Percentiles rank a stretch among this genome's conserved stretches.
phyloP scores from a whole-genome alignment of 768 basidiomycete species.

The Omphalotus guepiniiformis region DNA sequence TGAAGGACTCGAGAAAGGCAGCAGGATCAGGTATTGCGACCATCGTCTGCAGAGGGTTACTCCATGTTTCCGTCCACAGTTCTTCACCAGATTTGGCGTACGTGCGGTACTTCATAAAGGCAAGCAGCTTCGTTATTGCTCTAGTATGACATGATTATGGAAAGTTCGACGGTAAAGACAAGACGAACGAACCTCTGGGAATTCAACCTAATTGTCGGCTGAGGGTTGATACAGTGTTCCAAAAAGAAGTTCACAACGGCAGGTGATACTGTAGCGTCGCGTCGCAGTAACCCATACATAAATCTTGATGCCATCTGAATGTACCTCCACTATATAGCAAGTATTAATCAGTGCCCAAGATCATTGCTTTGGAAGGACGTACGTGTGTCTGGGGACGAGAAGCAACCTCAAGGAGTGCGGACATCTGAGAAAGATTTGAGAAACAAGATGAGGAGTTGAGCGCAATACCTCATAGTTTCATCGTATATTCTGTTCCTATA shows the following conservation, averaged over 20 bases:
- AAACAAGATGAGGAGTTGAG: neutral
- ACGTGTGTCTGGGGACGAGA: slow-evolving; percentile 67
- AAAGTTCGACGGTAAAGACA: neutral
- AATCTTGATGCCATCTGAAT: slow-evolving; percentile 66
- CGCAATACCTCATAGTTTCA: slow-evolving; percentile 39
- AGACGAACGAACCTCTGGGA: slow-evolving; percentile 52
- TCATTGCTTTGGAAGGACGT: slow-evolving; percentile 25
- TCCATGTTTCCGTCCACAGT: slow-evolving; percentile 73
- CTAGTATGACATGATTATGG: slow-evolving; percentile 28
- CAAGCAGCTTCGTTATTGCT: slow-evolving; percentile 61
- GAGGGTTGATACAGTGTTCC: slow-evolving; percentile 62
- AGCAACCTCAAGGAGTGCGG: slow-evolving; percentile 58
- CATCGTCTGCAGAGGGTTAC: slow-evolving; percentile 50
- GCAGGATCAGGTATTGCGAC: slow-evolving; percentile 44
- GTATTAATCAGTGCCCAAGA: slow-evolving; percentile 7
- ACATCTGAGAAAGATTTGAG: slow-evolving; percentile 37
- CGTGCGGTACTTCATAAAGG: slow-evolving; percentile 72
- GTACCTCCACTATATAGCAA: slow-evolving; percentile 72
- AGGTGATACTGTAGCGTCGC: slow-evolving; percentile 52
- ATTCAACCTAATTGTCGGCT: slow-evolving; percentile 59
- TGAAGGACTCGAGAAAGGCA: slow-evolving; percentile 46
- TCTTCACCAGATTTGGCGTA: slow-evolving; percentile 60
- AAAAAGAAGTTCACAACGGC: slow-evolving; percentile 61
- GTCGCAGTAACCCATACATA: slow-evolving; percentile 55
- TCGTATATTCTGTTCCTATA: slow-evolving; percentile 43